Base-by-base conservation (phyloP, 2,329 filamentous ascomycete genomes). In the Lachnellula subtilissima region DNA sequence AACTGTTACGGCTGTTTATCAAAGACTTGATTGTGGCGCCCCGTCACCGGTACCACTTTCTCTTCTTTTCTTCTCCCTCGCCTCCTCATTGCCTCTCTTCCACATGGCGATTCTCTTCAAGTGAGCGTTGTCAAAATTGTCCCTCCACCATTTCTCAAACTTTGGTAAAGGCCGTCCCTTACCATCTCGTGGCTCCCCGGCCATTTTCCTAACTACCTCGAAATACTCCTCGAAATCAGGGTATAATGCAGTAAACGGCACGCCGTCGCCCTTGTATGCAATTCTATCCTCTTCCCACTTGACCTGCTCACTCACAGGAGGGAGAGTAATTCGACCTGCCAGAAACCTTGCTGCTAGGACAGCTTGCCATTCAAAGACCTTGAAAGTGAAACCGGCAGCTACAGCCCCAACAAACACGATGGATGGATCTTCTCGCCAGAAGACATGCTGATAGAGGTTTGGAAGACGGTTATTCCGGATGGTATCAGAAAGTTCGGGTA, bases 321-420 rank as follows among this genome's bases (percentile, higher is more conserved):
- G 85, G 1, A 86, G 69, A 0, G 61, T 70, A 0, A 76, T 77
- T 1, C 81, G 73, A 0, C 81, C 81, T 0, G 84, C 78, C 0
- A 87, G 73, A 2, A 85, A 69, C 0, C 84, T 73, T 1, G 84
- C 84, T 0, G 79, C 81, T 1, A 82, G 75, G 0, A 87, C 83
- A 6, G 83, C 83, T 64, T 87, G 84, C 81, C 82, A 87, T 70
- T 87, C 85, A 54, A 86, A 87, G 32, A 87, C 77, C 65, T 84
- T 86, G 71, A 88, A 88, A 0, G 85, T 88, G 28, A 88, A 69
- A 0, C 80, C 81, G 0, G 79, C 78, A 1, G 73, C 72, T 55
- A 79, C 81, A 4, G 83, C 83, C 25, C 82, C 83, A 2, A 85
- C 73, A 62, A 85, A 86, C 2, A 79, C 69, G 9, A 85, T 70